Conservation (phyloP, 2,329 filamentous ascomycete species). For the Ophiostoma montium region DNA sequence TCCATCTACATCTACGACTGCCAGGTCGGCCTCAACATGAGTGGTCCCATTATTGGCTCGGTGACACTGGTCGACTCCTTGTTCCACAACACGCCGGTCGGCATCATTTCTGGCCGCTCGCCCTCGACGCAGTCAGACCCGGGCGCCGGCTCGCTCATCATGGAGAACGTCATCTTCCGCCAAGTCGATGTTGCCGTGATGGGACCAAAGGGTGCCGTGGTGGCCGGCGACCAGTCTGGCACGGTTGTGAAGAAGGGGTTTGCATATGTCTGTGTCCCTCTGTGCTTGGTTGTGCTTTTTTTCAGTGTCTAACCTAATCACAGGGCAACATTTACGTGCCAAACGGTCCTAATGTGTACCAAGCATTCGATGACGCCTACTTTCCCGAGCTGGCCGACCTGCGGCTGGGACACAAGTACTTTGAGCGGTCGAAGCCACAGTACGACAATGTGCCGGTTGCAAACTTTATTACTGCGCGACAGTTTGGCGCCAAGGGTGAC, state of each 20-base stretch:
- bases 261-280: constrained; percentile 14
- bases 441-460: constrained; percentile 46
- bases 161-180: constrained; percentile 34
- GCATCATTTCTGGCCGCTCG: constrained; percentile 47
- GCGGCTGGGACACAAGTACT: constrained; percentile 40
- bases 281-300: neutral
- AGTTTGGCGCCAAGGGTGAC: constrained; percentile 55
- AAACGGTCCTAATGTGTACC: constrained; percentile 29
- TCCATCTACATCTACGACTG: constrained; percentile 49
- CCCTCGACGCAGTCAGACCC: constrained; percentile 19
- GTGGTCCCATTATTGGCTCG: constrained; percentile 56
- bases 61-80: constrained; percentile 61
- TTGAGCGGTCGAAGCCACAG: constrained; percentile 63
- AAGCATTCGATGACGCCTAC: constrained; percentile 24
- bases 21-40: constrained; percentile 53
- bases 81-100: constrained; percentile 58
- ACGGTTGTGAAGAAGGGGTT: constrained; percentile 40
- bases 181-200: constrained; percentile 29
- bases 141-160: constrained; percentile 29
- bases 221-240: constrained; percentile 36
- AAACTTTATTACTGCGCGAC: constrained; percentile 55
- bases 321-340: constrained; percentile 53
- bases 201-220: constrained; percentile 27
- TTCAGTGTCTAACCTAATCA: neutral
- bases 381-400: constrained; percentile 39